Evolutionary conservation across 1,284 basidiomycete genomes (phyloP), one percentile per base, ranked within the genome.

Genomic region (Leccinum huronense): DNA sequence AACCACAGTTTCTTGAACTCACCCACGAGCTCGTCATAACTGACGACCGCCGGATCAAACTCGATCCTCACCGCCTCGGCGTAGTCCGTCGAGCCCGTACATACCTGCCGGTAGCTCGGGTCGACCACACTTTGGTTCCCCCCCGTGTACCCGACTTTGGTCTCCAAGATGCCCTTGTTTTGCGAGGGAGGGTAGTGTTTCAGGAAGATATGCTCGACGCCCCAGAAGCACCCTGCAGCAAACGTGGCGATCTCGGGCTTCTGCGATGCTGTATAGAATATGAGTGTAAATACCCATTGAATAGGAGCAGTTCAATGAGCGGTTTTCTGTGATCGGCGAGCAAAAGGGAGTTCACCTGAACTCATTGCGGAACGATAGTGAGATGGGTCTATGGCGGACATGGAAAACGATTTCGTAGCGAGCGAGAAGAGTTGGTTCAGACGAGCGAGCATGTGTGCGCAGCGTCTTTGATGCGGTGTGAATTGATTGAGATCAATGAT

Each of bases 11-110:
- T 11, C 10, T 11, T 14, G 6, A 14, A 16, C 87, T 69, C 72
- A 88, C 88, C 89, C 56, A 95, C 91, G 57, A 97, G 85, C 74
- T 95, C 89, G 23, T 81, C 91, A 69, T 96, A 97, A 30, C 82
- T 82, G 16, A 97, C 87, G 45, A 90, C 79, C 38, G 78, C 80
- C 1, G 91, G 92, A 76, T 96, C 93, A 71, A 95, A 99, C 71
- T 91, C 87, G 67, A 98, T 86, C 73, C 86, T 86, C 63, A 95
- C 79, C 1, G 94, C 90, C 79, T 99, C 97, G 3, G 97, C 97
- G 75, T 98, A 95, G 51, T 90, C 86, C 1, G 97, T 98, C 16
- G 78, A 70, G 3, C 95, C 95, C 6, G 83, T 80, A 77, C 95
- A 96, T 19, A 98, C 95, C 53, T 87, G 80, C 58, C 80, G 78